Base-by-base conservation (phyloP, 2,329 filamentous ascomycete species). In the Phialophora expanda region DNA sequence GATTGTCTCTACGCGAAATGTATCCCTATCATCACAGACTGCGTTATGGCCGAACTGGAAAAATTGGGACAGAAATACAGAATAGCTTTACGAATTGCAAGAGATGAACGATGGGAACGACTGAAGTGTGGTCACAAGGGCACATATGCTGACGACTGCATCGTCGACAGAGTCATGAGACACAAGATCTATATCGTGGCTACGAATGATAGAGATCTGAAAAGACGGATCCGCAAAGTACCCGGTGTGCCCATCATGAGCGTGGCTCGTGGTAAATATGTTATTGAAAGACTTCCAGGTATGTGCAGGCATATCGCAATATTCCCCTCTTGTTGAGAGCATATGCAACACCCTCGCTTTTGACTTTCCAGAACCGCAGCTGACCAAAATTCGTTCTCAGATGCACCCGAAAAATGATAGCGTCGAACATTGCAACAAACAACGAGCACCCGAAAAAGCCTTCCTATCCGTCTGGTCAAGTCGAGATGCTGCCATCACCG, bases 1-100 rank as follows among this genome's bases (percentile, higher is more conserved):
- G 93, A 97, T 77, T 90, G 91, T 61, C 85, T 99, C 4, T 96
- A 93, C 77, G 94, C 94, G 20, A 96, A 96, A 74, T 95, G 91
- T 77, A 92, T 89, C 24, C 92, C 93, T 20, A 90, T 95, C 70
- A 93, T 98, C 71, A 97, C 93, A 1, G 86, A 87, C 71, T 93
- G 90, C 81, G 89, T 89, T 72, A 89, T 93, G 85, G 89, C 89
- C 62, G 93, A 97, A 78, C 79, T 97, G 70, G 93, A 97, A 76
- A 96, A 96, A 77, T 84, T 97, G 9, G 93, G 94, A 0, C 87
- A 87, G 2, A 95, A 95, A 76, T 99, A 97, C 80, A 83, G 93
- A 7, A 87, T 98, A 62, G 93, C 94, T 0, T 79, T 96, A 64
- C 84, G 90, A 14, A 93, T 97, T 61, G 95, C 95, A 0, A 83